Evolutionary conservation across 2,329 filamentous ascomycete species (phyloP).

Genomic region (Ophiostoma sp.): DNA sequence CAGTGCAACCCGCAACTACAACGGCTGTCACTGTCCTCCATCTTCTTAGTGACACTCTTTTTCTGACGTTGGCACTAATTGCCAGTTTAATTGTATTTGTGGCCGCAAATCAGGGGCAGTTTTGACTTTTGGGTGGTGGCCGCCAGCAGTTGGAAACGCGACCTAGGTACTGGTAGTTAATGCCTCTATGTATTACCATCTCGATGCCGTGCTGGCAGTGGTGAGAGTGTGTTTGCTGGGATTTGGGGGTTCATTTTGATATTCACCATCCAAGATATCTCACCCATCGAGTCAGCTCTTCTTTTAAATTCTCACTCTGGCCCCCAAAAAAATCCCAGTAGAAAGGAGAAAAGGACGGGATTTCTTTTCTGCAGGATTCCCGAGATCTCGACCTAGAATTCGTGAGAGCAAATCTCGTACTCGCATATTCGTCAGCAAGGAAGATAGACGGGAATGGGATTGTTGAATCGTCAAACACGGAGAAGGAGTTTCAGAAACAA

Average conservation of each 20-base stretch:
- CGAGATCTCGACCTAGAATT: background rate
- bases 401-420: background rate
- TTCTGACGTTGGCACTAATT: background rate
- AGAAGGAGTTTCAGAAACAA: background rate
- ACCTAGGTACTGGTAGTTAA: background rate
- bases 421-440: background rate
- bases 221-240: background rate
- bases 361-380: background rate
- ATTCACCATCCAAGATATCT: background rate
- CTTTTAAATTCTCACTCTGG: background rate
- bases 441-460: background rate
- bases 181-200: background rate
- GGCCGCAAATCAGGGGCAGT: slow-evolving; percentile 1
- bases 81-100: background rate
- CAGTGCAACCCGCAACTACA: background rate
- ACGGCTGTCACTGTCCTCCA: background rate
- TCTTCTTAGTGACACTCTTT: background rate
- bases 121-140: background rate
- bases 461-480: background rate
- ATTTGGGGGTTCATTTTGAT: background rate
- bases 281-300: background rate
- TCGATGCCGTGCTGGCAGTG: background rate
- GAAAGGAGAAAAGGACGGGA: background rate
- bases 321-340: background rate
- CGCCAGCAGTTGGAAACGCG: slow-evolving; percentile 5